A percentile compares a stretch with the other conserved stretches of the same genome.
phyloP scores from a whole-genome alignment of 345 rosid species.

The Raphanus raphanistrum region DNA sequence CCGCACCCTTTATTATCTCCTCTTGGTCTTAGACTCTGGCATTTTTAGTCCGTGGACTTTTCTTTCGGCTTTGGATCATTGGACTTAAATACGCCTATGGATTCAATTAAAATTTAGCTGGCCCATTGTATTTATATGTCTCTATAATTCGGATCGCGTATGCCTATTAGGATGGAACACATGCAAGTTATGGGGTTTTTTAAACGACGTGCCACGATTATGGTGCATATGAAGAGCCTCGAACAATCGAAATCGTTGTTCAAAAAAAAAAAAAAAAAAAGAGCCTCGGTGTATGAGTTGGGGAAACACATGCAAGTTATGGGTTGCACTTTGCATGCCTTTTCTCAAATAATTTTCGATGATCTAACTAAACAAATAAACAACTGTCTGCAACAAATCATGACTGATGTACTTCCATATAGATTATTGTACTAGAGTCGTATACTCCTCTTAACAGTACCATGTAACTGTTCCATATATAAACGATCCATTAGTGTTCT shows the following conservation, averaged over 20 bases:
- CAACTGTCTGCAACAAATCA: background rate
- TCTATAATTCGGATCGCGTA: background rate
- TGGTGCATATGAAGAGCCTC: background rate
- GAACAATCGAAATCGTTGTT: too few relatives aligned
- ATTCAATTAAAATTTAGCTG: background rate
- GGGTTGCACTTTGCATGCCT: conserved; percentile 32
- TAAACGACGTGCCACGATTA: conserved; percentile 4
- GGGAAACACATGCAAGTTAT: conserved; percentile 31
- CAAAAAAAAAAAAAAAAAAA: too few relatives aligned
- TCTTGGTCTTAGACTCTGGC: background rate
- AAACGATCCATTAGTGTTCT: background rate
- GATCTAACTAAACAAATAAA: conserved; percentile 15
- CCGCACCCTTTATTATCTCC: background rate
- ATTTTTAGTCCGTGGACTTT: background rate
- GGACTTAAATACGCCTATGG: background rate
- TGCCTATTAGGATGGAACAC: too few relatives aligned
- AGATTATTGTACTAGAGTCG: background rate
- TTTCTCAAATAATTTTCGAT: background rate
- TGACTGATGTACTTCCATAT: background rate
- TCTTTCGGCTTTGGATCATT: background rate
- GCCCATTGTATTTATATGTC: background rate
- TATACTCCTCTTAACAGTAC: background rate
- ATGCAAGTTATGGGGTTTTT: background rate
- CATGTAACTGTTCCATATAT: background rate
- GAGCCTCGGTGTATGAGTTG: conserved; percentile 25